Conservation (phyloP, 2,329 filamentous ascomycete genomes). For the Waltergamsia citrina region DNA sequence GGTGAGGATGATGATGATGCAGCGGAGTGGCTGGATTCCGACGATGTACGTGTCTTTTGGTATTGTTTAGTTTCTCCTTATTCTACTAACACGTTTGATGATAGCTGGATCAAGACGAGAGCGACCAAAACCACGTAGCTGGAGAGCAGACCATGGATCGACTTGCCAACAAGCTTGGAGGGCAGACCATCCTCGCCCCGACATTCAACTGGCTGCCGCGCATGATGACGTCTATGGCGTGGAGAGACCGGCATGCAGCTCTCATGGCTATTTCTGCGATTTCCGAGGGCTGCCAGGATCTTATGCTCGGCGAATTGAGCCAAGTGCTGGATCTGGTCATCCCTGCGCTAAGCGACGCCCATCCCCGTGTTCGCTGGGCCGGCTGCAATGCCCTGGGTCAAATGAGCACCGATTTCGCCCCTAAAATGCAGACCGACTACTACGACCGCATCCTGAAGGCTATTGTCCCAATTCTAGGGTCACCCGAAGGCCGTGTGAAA, state of each 20-base stretch:
- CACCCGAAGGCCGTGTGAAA: constrained; percentile 86
- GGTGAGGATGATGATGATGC: constrained; percentile 92
- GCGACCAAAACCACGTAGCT: constrained; percentile 92
- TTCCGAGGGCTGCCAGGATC: constrained; percentile 88
- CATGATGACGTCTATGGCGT: constrained; percentile 93
- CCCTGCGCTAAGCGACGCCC: constrained; percentile 78
- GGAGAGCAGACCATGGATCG: constrained; percentile 98
- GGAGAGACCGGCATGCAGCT: constrained; percentile 91
- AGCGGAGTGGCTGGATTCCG: constrained; percentile 82
- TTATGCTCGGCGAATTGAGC: constrained; percentile 91
- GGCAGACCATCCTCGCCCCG: constrained; percentile 81
- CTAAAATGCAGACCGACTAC: constrained; percentile 95
- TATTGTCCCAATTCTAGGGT: constrained; percentile 86
- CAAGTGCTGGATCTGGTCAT: constrained; percentile 94
- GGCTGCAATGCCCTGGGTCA: constrained; percentile 98
- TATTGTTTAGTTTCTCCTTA: neutral
- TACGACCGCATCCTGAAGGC: constrained; percentile 79
- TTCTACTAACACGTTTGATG: neutral
- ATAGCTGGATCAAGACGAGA: constrained; percentile 87
- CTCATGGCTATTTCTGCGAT: constrained; percentile 99
- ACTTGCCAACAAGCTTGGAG: constrained; percentile 92
- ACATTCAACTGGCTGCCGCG: constrained; percentile 95
- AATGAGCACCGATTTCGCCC: constrained; percentile 99
- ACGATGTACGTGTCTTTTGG: constrained; percentile 57
- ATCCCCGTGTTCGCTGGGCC: constrained; percentile 92